Percentiles rank a stretch among this genome's conserved stretches.
Evolutionary conservation across 2,329 filamentous ascomycete species (phyloP).

Genomic region (Fusarium heterosporum): DNA sequence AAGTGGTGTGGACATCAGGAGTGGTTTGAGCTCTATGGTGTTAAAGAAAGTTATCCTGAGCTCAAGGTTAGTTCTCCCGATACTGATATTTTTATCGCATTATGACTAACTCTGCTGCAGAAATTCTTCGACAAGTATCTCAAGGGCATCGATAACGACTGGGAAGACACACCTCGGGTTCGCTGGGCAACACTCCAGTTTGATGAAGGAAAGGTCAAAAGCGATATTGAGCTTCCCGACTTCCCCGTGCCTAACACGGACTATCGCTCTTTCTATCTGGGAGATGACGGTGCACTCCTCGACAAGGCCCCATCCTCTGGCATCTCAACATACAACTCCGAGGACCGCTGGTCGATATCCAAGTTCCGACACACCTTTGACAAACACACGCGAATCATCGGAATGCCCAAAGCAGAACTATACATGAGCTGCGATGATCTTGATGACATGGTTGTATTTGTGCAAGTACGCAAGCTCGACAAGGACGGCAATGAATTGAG

Average conservation of each 20-base stretch:
- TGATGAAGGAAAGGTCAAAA: conserved; percentile 34
- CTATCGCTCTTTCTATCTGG: conserved; percentile 18
- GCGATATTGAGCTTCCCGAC: conserved; percentile 26
- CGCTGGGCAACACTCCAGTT: conserved; percentile 41
- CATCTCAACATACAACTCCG: conserved; percentile 12
- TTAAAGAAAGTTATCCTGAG: conserved; percentile 23
- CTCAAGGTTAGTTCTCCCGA: not conserved
- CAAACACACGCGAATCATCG: conserved; percentile 20
- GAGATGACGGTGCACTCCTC: conserved; percentile 2
- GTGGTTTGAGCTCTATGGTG: conserved; percentile 33
- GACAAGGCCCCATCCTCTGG: conserved; percentile 3
- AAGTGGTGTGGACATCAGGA: conserved; percentile 38
- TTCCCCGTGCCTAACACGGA: conserved; percentile 25
- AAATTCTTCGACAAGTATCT: conserved; percentile 42
- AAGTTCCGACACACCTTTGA: conserved; percentile 32
- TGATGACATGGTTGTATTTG: conserved; percentile 20
- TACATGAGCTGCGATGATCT: conserved; percentile 37
- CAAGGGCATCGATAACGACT: conserved; percentile 35
- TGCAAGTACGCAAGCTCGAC: conserved; percentile 21
- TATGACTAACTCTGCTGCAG: not conserved
- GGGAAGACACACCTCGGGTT: conserved; percentile 39
- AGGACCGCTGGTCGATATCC: conserved; percentile 33
- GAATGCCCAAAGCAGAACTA: conserved; percentile 29
- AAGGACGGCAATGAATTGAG: conserved; percentile 19
- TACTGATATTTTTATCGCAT: rapidly evolving